phyloP scores from a whole-genome alignment of 2,329 filamentous ascomycete species.

The Zymoseptoria tritici region DNA sequence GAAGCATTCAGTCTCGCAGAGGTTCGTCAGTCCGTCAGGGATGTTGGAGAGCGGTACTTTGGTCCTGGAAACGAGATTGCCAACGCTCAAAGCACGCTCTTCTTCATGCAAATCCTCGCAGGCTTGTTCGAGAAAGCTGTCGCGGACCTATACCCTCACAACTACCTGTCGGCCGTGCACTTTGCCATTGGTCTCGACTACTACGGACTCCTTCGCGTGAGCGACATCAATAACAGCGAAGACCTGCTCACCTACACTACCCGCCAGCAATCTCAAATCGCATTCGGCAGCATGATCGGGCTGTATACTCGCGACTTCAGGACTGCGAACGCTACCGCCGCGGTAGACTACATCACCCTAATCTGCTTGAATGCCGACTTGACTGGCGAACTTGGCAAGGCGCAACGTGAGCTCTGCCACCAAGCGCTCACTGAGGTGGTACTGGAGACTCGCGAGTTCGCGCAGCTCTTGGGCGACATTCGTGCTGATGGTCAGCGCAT shows the following conservation, averaged over 20 bases:
- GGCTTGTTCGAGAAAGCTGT: conserved; percentile 94
- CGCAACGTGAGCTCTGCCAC: conserved; percentile 77
- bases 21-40: conserved; percentile 71
- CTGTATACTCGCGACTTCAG: conserved; percentile 96
- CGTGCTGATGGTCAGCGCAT: conserved; percentile 77
- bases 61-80: conserved; percentile 72
- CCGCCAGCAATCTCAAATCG: conserved; percentile 70
- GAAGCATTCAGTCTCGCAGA: conserved; percentile 57
- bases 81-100: conserved; percentile 80
- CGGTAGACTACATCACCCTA: conserved; percentile 85
- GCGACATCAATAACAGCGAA: conserved; percentile 67
- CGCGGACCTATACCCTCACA: conserved; percentile 83
- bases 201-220: conserved; percentile 82
- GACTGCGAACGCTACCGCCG: conserved; percentile 77
- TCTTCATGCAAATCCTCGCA: conserved; percentile 82
- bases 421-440: conserved; percentile 89
- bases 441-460: conserved; percentile 94
- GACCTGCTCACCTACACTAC: conserved; percentile 62
- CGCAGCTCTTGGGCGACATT: conserved; percentile 86
- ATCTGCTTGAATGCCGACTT: conserved; percentile 89
- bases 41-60: conserved; percentile 89
- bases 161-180: conserved; percentile 89
- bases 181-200: conserved; percentile 84
- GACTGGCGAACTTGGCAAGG: conserved; percentile 62
- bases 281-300: conserved; percentile 87